phyloP scores from a whole-genome alignment of 345 rosid genomes.

The Lagerstroemia speciosa region DNA sequence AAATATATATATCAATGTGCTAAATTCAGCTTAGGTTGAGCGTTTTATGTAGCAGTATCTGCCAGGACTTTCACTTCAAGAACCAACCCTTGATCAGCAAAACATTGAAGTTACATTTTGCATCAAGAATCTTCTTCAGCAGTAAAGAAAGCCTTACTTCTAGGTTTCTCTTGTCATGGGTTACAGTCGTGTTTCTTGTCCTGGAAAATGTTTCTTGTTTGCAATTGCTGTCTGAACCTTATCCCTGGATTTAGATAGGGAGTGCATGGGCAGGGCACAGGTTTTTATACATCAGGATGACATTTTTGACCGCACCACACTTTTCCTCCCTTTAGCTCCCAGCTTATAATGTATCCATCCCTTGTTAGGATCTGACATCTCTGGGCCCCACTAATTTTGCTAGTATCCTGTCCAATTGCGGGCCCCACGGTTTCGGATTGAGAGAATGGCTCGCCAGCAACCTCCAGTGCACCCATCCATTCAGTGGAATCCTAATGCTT shows the following conservation, averaged over 20 bases:
- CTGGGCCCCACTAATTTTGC: background rate
- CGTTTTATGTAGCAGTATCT: too few relatives aligned
- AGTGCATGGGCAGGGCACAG: conserved; percentile 7
- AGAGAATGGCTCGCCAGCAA: background rate
- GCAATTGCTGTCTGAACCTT: background rate
- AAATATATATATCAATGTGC: background rate
- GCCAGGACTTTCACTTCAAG: too few relatives aligned
- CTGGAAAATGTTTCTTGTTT: conserved; percentile 22
- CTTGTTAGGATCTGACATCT: background rate
- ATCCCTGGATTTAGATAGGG: conserved; percentile 8
- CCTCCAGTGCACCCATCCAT: too few relatives aligned
- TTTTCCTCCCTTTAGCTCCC: too few relatives aligned
- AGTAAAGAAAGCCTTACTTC: background rate
- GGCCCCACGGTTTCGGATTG: background rate
- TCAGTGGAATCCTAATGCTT: too few relatives aligned
- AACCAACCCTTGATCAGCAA: background rate
- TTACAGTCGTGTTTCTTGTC: conserved; percentile 27
- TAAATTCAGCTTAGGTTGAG: background rate
- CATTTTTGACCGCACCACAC: too few relatives aligned
- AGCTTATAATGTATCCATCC: background rate
- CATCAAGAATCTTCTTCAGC: background rate
- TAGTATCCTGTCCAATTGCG: background rate
- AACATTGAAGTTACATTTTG: background rate
- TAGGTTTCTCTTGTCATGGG: conserved; percentile 2
- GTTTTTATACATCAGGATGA: too few relatives aligned